Evolutionary conservation across 345 rosid species (phyloP), one percentile per base, ranked within the genome.

Genomic region (Acer saccharum): DNA sequence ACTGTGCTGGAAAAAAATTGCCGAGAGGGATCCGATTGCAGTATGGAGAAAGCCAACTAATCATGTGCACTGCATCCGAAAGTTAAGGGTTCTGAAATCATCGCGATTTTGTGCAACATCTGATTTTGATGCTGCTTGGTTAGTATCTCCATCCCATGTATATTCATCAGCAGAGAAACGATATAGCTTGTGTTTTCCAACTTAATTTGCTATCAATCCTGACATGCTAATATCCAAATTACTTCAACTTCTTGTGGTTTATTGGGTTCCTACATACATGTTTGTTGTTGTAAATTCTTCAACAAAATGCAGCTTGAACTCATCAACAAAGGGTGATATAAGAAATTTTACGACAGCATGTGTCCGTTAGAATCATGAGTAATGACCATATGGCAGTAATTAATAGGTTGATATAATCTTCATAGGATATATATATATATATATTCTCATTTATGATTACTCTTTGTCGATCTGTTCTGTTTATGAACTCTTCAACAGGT

Each of bases 1-100:
- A 64, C 81, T 92, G 10, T 92, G 94, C 84, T 92, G 97, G 94
- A 89, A 87, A 78, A 92, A 90, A 80, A 74, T 87, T 71, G 83
- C 84, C 25, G 94, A 92, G 76, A 90, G 32, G 23, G 86, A 83
- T 23, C 81, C 84, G 0, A 63, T 87, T 72, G 92, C 92, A 10
- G 82, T 92, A 12, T 92, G 94, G 94, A 78, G 84, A 81, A 92
- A 92, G 82, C 93, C 91, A 20, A 83, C 57, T 43, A 92, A 89
- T 86, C 94, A 89, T 79, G 2, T 77, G 14, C 84, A 88, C 62
- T 92, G 94, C 86, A 79, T 78, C 32, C 46, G 75, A 75, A 86
- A 77, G 79, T 76, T 78, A 16, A 87, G 77, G 72, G 69, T 77
- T 67, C 79, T 64, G 65, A 87, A 78, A 65, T 85, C 87, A 72